Base-by-base conservation (phyloP, 306 rosid species). In the Vachellia collinsii region DNA sequence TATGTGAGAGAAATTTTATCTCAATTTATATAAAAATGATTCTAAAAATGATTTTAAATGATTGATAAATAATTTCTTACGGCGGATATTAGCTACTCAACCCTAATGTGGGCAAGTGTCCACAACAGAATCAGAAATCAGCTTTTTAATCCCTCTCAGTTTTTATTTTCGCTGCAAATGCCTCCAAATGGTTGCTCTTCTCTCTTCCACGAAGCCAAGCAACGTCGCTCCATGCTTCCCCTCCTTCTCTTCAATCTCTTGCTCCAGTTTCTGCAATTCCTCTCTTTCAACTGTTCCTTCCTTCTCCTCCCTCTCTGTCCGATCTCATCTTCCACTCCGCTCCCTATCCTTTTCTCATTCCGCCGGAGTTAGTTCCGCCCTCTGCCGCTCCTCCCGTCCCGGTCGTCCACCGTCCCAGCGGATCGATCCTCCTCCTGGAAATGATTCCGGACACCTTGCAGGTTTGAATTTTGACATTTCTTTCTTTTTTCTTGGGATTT, bases 351-450 rank as follows among this genome's bases (percentile, higher is more conserved):
- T 79, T 20, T 78, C 68, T 62, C 20, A 58, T 70, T 67, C 71
- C 19, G 25, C 6, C 37, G 43, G 23, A 22, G 11, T 44, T 16
- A 13, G 46, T 11, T 72, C 53, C 41, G 70, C 75, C 38, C 79
- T 79, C 58, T 84, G 87, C 83, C 65, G 85, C 56, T 80, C 89
- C 67, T 22, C 84, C 17, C 51, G 75, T 1, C 72, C 86, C 0
- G 86, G 83, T 1, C 83, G 83, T 62, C 85, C 88, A 4, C 83
- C 88, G 51, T 85, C 84, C 17, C 80, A 77, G 4, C 83, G 34
- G 36, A 22, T 38, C 48, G 79, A 84, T 34, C 73, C 76, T 42
- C 47, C 75, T 74, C 54, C 70, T 12, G 25, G 42, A 46, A 11
- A 44, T 9, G 44, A 76, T 25, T 62, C 79, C 7, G 65, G 72